These are phyloP conservation scores for Yarrowia sp. DNA, from an alignment of 805 yeast species.

Conservation along the genomic window DNA sequence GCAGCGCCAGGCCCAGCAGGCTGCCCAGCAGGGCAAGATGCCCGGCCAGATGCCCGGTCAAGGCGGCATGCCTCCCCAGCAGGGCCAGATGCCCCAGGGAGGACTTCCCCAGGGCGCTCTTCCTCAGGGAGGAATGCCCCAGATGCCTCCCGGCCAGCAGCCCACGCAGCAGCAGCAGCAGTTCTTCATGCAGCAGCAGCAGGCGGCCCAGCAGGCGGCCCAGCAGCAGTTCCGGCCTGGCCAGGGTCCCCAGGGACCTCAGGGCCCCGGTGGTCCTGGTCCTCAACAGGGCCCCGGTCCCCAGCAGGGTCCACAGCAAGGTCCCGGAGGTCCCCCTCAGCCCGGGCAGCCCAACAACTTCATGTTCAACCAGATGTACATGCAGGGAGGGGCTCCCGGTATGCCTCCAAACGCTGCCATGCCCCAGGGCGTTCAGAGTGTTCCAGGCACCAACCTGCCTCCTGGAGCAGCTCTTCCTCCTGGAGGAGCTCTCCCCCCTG, in stretches of 20 bases:
- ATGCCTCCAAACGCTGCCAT: constrained; percentile 41
- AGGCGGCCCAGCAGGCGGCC: constrained; percentile 33
- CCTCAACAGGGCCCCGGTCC: constrained; percentile 34
- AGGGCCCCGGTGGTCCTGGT: constrained; percentile 34
- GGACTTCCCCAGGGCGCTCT: neutral
- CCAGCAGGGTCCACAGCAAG: constrained; percentile 40
- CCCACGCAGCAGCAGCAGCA: constrained; percentile 24
- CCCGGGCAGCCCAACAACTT: constrained; percentile 1
- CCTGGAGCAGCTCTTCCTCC: constrained; percentile 26
- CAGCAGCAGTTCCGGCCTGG: neutral
- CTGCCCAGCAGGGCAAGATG: constrained; percentile 44
- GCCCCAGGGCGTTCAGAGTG: constrained; percentile 41
- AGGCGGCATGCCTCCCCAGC: constrained; percentile 18
- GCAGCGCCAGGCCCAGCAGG: constrained; percentile 44
- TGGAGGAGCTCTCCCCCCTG: constrained; percentile 39
- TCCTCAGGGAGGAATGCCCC: constrained; percentile 20
- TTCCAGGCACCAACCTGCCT: neutral
- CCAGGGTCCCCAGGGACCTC: constrained; percentile 6
- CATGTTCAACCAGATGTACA: constrained; percentile 14
- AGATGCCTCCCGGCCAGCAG: constrained; percentile 35
- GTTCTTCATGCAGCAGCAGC: constrained; percentile 29
- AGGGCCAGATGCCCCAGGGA: constrained; percentile 38
- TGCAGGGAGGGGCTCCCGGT: constrained; percentile 7
- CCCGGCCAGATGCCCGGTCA: constrained; percentile 41
- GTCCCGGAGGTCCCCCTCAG: constrained; percentile 14